Evolutionary conservation across 768 basidiomycete species (phyloP).

Genomic region (Cantharellus cinnabarinus): DNA sequence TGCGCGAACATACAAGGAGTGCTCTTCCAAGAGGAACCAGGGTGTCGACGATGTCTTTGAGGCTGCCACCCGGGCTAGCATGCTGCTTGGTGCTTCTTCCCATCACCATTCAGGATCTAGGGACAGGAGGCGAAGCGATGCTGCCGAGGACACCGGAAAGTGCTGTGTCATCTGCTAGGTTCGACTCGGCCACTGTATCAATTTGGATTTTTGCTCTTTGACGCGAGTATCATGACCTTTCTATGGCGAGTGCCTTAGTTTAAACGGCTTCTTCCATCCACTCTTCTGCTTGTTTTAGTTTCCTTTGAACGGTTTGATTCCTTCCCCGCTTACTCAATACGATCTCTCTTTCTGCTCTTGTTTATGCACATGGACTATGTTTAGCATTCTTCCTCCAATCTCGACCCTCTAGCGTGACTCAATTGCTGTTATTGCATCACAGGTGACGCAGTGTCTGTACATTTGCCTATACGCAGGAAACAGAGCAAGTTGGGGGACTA

Average conservation of each 20-base stretch:
- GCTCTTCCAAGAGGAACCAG: conserved; percentile 14
- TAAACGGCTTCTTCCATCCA: too few relatives aligned
- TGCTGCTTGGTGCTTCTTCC: conserved; percentile 78
- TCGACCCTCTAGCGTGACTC: too few relatives aligned
- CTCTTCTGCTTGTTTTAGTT: too few relatives aligned
- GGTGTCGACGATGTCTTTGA: conserved; percentile 97
- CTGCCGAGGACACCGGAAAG: conserved; percentile 16
- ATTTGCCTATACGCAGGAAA: too few relatives aligned
- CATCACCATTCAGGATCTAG: conserved; percentile 8
- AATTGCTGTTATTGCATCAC: too few relatives aligned
- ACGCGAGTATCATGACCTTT: not conserved
- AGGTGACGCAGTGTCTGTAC: too few relatives aligned
- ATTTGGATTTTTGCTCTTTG: not conserved
- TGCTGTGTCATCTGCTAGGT: conserved; percentile 1
- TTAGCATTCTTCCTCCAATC: too few relatives aligned
- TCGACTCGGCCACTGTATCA: not conserved
- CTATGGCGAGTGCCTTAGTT: not conserved
- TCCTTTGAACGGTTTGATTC: too few relatives aligned
- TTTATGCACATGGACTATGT: too few relatives aligned
- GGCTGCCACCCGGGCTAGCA: conserved; percentile 86
- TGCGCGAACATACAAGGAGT: conserved; percentile 64
- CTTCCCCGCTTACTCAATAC: too few relatives aligned
- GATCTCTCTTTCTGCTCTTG: too few relatives aligned
- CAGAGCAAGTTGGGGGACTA: too few relatives aligned
- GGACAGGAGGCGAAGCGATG: conserved; percentile 29